Evolutionary conservation across 169 alveolate species (phyloP).

Genomic region (Blepharisma undulans): DNA sequence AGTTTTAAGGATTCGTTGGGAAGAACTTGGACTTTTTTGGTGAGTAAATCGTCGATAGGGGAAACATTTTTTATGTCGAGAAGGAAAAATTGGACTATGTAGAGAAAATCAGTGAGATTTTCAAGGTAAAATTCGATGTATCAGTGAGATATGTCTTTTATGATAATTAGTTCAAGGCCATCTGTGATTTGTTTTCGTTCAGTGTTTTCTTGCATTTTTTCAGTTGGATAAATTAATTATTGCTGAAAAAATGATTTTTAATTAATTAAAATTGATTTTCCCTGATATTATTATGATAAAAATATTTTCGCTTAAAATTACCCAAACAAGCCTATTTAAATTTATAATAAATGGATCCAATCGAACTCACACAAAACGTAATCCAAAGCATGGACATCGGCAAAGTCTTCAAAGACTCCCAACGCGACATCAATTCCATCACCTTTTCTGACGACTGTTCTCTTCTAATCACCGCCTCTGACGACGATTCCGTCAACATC

Average conservation of each 20-base stretch:
- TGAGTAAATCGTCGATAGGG: not conserved
- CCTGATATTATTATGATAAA: no score
- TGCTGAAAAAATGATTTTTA: no score
- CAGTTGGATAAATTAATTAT: not conserved
- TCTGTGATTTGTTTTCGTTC: not conserved
- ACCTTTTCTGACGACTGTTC: slow-evolving; percentile 23
- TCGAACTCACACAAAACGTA: not conserved
- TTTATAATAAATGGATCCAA: not conserved
- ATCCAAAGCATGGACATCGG: slow-evolving; percentile 41
- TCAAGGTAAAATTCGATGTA: not conserved
- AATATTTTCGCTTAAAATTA: no score
- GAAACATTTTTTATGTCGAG: not conserved
- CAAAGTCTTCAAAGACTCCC: slow-evolving; percentile 38
- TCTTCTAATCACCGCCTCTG: not conserved
- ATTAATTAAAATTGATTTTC: no score
- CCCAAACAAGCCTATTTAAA: no score
- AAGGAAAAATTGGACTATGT: not conserved
- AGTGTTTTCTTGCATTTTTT: not conserved
- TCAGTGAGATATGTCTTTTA: not conserved
- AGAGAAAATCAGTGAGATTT: not conserved
- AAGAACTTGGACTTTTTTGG: not conserved
- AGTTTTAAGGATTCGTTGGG: not conserved
- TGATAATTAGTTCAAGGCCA: not conserved
- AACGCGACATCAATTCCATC: slow-evolving; percentile 37
- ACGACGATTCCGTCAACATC: slow-evolving; percentile 41